These are phyloP conservation scores for Coffea canephora DNA, from an alignment of 257 asterid species.

Conservation along the genomic window DNA sequence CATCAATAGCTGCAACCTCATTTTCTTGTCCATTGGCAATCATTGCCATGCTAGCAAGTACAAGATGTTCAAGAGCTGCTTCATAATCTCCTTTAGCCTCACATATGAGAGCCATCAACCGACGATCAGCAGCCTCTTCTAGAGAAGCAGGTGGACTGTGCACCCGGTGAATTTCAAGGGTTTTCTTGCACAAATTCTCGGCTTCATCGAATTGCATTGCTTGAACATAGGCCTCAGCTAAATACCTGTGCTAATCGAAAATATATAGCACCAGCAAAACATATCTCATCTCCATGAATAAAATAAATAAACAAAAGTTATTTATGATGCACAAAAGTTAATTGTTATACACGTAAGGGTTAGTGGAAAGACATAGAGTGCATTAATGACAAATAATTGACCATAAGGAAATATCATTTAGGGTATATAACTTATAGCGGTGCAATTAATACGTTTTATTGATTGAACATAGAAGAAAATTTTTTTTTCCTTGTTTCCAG, in stretches of 20 bases:
- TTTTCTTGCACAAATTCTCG: constrained; percentile 71
- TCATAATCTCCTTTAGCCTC: constrained; percentile 96
- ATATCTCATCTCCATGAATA: neutral
- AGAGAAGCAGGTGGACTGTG: constrained; percentile 99
- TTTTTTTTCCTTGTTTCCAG: neutral
- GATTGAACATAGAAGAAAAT: neutral
- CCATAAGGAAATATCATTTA: neutral
- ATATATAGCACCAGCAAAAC: constrained; percentile 9
- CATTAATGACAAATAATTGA: no score
- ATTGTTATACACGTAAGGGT: neutral
- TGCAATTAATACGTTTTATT: neutral
- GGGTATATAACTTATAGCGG: neutral
- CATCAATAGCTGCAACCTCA: constrained; percentile 92
- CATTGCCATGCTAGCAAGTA: constrained; percentile 98
- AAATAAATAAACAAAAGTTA: neutral
- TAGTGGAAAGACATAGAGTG: neutral
- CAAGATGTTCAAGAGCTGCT: constrained; percentile 95
- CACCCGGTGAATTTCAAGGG: constrained; percentile 95
- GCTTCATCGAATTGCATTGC: constrained; percentile 98
- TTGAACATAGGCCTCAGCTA: constrained; percentile 98
- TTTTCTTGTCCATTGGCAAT: constrained; percentile 91
- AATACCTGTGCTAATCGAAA: constrained; percentile 48
- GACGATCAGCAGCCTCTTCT: constrained; percentile 98
- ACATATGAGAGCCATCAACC: constrained; percentile 94
- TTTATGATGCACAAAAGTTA: no score